Conservation (phyloP, 2,329 filamentous ascomycete genomes). For the Mycosphaerella sp. region DNA sequence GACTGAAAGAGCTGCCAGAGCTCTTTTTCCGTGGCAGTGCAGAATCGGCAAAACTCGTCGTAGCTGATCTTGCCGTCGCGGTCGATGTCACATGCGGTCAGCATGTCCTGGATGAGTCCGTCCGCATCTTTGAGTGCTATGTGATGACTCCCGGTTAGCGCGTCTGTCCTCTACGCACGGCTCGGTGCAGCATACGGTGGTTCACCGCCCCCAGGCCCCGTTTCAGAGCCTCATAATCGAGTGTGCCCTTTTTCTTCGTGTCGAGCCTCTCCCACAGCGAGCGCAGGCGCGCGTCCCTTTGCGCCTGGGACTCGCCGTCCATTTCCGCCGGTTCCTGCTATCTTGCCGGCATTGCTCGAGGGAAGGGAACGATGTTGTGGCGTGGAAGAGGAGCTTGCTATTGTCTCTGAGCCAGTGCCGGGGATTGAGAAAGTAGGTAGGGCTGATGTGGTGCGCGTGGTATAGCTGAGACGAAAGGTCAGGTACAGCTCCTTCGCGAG, state of each 20-base stretch:
- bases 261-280: conserved; percentile 80
- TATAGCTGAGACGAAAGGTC: too few species aligned
- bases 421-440: too few species aligned
- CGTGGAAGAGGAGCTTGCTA: not conserved
- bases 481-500: too few species aligned
- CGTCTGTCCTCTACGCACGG: not conserved
- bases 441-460: too few species aligned
- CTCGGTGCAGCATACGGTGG: conserved; percentile 61
- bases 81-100: conserved; percentile 77
- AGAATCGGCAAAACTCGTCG: conserved; percentile 84
- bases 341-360: conserved; percentile 13
- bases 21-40: conserved; percentile 78
- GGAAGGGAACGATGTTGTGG: not conserved
- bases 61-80: conserved; percentile 87
- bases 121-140: conserved; percentile 85
- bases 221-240: conserved; percentile 79
- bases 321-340: conserved; percentile 40
- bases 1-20: conserved; percentile 73
- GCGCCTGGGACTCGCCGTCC: conserved; percentile 68
- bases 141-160: conserved; percentile 5
- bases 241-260: conserved; percentile 64
- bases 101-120: conserved; percentile 70
- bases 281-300: conserved; percentile 74
- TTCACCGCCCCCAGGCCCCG: conserved; percentile 82
- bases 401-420: not conserved